Percentiles rank a stretch among this genome's conserved stretches.
Evolutionary conservation across 163 green algal genomes (phyloP).

Genomic region (Chlorella variabilis): DNA sequence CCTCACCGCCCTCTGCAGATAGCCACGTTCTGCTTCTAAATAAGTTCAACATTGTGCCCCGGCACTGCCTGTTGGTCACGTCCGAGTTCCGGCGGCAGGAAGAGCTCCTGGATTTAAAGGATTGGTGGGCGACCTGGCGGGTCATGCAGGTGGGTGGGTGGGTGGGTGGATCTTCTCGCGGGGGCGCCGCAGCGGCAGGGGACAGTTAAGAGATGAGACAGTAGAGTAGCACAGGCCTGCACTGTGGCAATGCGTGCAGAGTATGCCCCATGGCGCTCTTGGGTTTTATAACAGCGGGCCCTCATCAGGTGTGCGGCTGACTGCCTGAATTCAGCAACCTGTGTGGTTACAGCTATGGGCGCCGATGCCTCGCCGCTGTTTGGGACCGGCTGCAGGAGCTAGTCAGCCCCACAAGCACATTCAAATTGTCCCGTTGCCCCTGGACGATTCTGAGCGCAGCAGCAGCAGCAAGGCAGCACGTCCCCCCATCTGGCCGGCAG

Average conservation of each 20-base stretch:
- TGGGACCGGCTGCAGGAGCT: constrained; percentile 54
- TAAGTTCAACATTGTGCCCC: constrained; percentile 92
- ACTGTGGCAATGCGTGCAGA: constrained; percentile 61
- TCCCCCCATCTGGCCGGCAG: background rate
- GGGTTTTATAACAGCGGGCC: constrained; percentile 91
- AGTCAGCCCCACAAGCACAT: constrained; percentile 94
- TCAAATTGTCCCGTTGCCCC: constrained; percentile 84
- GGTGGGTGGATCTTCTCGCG: no score
- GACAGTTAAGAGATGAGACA: no score
- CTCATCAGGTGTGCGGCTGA: constrained; percentile 46
- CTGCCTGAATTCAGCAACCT: background rate
- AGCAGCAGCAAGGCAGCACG: background rate
- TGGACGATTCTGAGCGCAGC: constrained; percentile 36
- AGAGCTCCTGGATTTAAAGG: constrained; percentile 61
- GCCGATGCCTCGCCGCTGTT: no score
- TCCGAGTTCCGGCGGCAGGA: constrained; percentile 72
- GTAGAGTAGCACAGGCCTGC: background rate
- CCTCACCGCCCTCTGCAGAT: no score
- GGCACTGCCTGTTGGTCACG: constrained; percentile 87
- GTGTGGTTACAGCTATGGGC: background rate
- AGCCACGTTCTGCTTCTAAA: constrained; percentile 91
- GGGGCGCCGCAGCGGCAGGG: no score
- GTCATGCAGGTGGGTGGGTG: constrained; percentile 65
- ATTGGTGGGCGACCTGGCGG: constrained; percentile 68
- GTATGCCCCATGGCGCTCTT: constrained; percentile 76